Percentiles rank a stretch among this genome's conserved stretches.
Evolutionary conservation across 2,329 filamentous ascomycete genomes (phyloP).

Genomic region (Phoma sp.): DNA sequence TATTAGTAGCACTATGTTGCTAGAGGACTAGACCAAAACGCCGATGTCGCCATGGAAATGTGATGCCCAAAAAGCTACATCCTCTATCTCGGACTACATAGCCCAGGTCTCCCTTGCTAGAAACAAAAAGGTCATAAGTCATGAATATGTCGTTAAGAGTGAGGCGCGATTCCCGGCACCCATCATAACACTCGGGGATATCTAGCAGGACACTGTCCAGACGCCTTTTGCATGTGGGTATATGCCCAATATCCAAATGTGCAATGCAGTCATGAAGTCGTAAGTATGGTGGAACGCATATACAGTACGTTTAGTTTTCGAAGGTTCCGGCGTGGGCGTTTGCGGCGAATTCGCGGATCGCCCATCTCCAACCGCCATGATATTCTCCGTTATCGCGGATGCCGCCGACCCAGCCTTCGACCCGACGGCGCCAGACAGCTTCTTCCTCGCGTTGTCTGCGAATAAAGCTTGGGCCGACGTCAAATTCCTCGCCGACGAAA

Average conservation of each 20-base stretch:
- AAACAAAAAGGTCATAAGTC: constrained; percentile 32
- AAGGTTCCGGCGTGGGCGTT: constrained; percentile 29
- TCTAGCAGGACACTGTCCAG: constrained; percentile 31
- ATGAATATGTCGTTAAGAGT: constrained; percentile 45
- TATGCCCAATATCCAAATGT: constrained; percentile 31
- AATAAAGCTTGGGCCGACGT: constrained; percentile 94
- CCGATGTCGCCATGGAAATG: constrained; percentile 12
- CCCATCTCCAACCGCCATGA: constrained; percentile 74
- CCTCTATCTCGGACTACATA: constrained; percentile 14
- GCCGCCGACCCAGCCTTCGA: constrained; percentile 79
- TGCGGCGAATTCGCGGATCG: constrained; percentile 59
- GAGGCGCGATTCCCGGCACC: constrained; percentile 39
- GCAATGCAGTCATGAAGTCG: constrained; percentile 42
- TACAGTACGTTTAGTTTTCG: constrained; percentile 22
- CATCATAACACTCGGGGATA: constrained; percentile 47
- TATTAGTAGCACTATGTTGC: constrained; percentile 17
- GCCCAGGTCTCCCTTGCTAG: constrained; percentile 14
- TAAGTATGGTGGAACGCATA: constrained; percentile 29
- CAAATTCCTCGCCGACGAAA: constrained; percentile 92
- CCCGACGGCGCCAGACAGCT: constrained; percentile 85
- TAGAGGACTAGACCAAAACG: constrained; percentile 15
- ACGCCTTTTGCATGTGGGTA: constrained; percentile 36
- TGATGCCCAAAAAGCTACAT: constrained; percentile 12
- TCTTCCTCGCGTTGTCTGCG: constrained; percentile 89
- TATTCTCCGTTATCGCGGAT: constrained; percentile 54